Percentiles rank a stretch among this genome's conserved stretches.
Evolutionary conservation across 805 yeast species (phyloP).

Genomic region (Pichia insulana): DNA sequence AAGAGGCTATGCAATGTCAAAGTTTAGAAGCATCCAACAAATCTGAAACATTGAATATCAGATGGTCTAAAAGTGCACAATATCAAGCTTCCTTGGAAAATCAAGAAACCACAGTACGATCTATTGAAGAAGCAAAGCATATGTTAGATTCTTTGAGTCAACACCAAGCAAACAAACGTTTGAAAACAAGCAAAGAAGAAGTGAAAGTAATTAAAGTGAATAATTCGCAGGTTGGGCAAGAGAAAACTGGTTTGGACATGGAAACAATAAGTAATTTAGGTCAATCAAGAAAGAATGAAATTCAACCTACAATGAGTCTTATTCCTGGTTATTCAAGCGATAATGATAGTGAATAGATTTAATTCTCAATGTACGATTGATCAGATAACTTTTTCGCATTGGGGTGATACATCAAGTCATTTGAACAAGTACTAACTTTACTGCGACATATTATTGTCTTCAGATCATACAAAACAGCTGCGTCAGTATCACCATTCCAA

Average conservation of each 20-base stretch:
- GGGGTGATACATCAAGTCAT: constrained; percentile 26
- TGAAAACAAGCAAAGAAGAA: neutral
- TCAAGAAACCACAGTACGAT: constrained; percentile 40
- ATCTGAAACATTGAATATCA: constrained; percentile 56
- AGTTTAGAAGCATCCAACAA: constrained; percentile 36
- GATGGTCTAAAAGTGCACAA: constrained; percentile 76
- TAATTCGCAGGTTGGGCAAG: neutral
- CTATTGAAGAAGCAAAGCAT: constrained; percentile 43
- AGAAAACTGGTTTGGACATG: too few species aligned
- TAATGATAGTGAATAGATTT: constrained; percentile 5
- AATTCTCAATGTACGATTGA: constrained; percentile 8
- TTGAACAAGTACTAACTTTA: constrained; percentile 31
- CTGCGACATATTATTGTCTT: constrained; percentile 39
- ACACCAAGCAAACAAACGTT: constrained; percentile 13
- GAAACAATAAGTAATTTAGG: too few species aligned
- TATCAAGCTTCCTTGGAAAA: constrained; percentile 60
- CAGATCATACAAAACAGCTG: constrained; percentile 41
- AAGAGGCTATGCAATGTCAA: constrained; percentile 89
- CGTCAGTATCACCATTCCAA: constrained; percentile 45
- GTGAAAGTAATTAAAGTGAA: neutral
- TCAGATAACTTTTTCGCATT: neutral
- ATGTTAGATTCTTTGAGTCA: constrained; percentile 30
- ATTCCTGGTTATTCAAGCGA: constrained; percentile 8
- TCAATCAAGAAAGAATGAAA: too few species aligned
- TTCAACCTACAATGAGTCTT: neutral